Base-by-base conservation (phyloP, 352 stramenopile genomes). In the Peronosclerospora sorghi region DNA sequence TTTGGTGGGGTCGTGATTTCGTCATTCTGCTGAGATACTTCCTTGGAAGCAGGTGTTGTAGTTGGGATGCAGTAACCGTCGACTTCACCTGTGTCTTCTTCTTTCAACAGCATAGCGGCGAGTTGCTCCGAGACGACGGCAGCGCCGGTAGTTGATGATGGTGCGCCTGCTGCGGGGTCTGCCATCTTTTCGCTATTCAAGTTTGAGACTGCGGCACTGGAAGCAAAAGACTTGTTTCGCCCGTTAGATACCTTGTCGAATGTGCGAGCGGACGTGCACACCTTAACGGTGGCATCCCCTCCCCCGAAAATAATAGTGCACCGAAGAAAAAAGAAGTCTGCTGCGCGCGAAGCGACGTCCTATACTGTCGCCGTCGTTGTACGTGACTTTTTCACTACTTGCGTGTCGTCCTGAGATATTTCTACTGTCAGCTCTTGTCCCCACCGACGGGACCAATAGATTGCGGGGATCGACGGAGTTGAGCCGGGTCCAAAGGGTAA, bases 221-320 rank as follows among this genome's bases (percentile, higher is more conserved):
- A 20, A 51, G 9, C 35, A 21, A 14, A 21, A 19, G 13, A 2
- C 8, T 32, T 2, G 13, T 10, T 46, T 35, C 28, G 36, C 30
- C 42, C 21, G 35, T 49, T 56, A 46, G 26, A 23, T 54, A 18
- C 35, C 37, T 51, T 54, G 36, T 55, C 48, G 4, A 32, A 54
- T 48, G 57, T 56, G 52, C 41, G 57, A 66, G 32, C 13, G 39
- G 52, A 35, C 51, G 47, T 37, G 38, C 29, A 18, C 41, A 30
- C 27, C 15, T 14, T 49, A 66, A 66, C 56, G 47, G 56, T 59
- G 45, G 29, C 46, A 58, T 54, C 37, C 26, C 35, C 41, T 19
- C n/a, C 30, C 13, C 15, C 10, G 4, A 34, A 2, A 5, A 34
- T 15, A 13, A n/a, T 34, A 9, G n/a, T 36, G 32, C 32, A 36